Percentiles rank a stretch among this genome's conserved stretches.
Conservation (phyloP, 805 yeast genomes). For the Wickerhamiella allomyrinae region DNA sequence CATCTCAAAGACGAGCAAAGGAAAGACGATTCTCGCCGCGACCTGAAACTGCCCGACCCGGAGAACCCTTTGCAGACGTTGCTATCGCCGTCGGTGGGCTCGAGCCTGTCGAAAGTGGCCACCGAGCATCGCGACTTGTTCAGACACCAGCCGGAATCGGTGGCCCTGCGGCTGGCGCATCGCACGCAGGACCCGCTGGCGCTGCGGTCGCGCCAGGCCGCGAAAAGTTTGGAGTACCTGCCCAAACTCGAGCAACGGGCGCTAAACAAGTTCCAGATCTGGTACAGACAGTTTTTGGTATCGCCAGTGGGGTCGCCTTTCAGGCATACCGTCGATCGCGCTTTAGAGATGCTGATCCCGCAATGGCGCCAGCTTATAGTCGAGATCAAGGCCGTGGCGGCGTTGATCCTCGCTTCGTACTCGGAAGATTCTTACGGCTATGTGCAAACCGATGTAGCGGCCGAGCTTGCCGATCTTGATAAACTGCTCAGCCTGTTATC, state of each 20-base stretch:
- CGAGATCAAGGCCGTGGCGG: conserved; percentile 23
- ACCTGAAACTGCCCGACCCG: not conserved
- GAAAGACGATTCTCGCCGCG: not conserved
- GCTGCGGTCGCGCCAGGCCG: not conserved
- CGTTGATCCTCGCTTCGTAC: conserved; percentile 22
- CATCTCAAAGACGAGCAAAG: not conserved
- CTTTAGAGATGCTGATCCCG: conserved; percentile 17
- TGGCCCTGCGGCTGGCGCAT: not conserved
- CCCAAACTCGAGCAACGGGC: not conserved
- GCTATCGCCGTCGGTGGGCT: not conserved
- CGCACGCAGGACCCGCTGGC: not conserved
- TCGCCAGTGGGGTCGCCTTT: conserved; percentile 23
- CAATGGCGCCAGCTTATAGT: conserved; percentile 19
- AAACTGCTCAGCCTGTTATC: conserved; percentile 18
- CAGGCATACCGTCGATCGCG: conserved; percentile 22
- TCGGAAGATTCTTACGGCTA: conserved; percentile 28
- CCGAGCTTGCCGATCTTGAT: conserved; percentile 19
- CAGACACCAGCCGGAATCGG: not conserved
- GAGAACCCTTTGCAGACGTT: not conserved
- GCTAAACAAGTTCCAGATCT: not conserved
- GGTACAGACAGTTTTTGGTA: conserved; percentile 9
- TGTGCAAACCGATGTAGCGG: conserved; percentile 29
- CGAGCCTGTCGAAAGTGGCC: not conserved
- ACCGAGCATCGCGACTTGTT: not conserved
- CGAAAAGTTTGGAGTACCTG: not conserved